These are phyloP conservation scores for Aspergillus hortae DNA, from an alignment of 2,329 filamentous ascomycete species.

Conservation along the genomic window DNA sequence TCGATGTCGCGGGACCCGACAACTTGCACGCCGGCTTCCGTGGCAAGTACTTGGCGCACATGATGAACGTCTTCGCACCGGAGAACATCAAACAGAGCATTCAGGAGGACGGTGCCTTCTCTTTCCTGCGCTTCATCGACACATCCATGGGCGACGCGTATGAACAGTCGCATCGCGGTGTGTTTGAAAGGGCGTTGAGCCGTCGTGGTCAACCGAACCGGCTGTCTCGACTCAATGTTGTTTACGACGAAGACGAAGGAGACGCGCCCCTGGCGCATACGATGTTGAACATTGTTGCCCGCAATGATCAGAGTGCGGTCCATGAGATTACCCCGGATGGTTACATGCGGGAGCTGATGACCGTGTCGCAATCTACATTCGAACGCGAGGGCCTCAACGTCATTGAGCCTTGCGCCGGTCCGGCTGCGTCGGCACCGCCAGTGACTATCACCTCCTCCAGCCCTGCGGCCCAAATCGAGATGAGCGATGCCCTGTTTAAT, in stretches of 20 bases:
- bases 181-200: constrained; percentile 71
- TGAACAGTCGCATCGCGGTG: constrained; percentile 62
- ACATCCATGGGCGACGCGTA: constrained; percentile 70
- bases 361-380: constrained; percentile 66
- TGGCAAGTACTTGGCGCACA: constrained; percentile 68
- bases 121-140: constrained; percentile 86
- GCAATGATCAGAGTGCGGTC: constrained; percentile 63
- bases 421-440: constrained; percentile 79
- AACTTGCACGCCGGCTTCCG: constrained; percentile 77
- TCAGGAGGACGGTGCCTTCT: constrained; percentile 66
- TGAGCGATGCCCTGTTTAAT: constrained; percentile 74
- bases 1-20: constrained; percentile 68
- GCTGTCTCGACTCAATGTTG: constrained; percentile 63
- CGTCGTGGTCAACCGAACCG: constrained; percentile 51
- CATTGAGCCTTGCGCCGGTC: constrained; percentile 76
- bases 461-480: constrained; percentile 61
- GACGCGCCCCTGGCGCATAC: constrained; percentile 67
- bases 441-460: constrained; percentile 75
- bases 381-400: constrained; percentile 67
- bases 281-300: constrained; percentile 74
- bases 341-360: constrained; percentile 71
- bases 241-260: constrained; percentile 64
- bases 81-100: constrained; percentile 68
- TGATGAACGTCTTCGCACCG: constrained; percentile 88
- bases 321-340: constrained; percentile 70